Percentiles rank a stretch among this genome's conserved stretches.
These are phyloP conservation scores for Cinchona pubescens DNA, from an alignment of 257 asterid species.

Conservation along the genomic window DNA sequence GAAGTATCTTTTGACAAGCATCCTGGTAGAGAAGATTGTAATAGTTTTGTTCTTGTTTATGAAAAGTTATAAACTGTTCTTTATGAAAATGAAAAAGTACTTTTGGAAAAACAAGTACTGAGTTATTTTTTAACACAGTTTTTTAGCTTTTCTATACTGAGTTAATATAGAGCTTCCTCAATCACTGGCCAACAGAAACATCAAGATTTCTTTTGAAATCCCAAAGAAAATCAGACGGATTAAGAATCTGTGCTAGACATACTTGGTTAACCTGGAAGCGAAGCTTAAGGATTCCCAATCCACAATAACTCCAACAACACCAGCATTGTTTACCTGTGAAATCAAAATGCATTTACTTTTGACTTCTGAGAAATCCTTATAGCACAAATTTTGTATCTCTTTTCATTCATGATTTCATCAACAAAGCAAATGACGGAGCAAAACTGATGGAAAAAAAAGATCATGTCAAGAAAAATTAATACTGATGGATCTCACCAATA, in stretches of 20 bases:
- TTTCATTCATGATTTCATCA: neutral
- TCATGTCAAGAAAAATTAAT: neutral
- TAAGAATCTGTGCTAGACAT: neutral
- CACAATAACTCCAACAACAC: neutral
- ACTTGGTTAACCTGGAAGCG: neutral
- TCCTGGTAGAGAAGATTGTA: no score
- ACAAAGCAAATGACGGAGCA: neutral
- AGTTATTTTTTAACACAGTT: no score
- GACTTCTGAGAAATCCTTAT: neutral
- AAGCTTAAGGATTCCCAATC: neutral
- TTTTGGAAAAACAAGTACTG: no score
- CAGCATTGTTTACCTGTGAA: neutral
- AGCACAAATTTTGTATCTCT: neutral
- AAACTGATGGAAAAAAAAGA: neutral
- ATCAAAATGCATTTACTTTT: no score
- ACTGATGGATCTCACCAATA: neutral
- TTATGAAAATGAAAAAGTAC: no score
- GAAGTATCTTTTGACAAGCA: neutral
- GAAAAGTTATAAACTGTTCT: no score
- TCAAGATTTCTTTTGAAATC: neutral
- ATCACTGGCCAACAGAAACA: neutral
- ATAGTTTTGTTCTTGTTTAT: no score
- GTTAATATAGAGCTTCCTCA: neutral
- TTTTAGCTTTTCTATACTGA: no score
- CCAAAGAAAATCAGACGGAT: neutral